Base-by-base conservation (phyloP, 2,329 filamentous ascomycete species). In the Passalora sequoiae region DNA sequence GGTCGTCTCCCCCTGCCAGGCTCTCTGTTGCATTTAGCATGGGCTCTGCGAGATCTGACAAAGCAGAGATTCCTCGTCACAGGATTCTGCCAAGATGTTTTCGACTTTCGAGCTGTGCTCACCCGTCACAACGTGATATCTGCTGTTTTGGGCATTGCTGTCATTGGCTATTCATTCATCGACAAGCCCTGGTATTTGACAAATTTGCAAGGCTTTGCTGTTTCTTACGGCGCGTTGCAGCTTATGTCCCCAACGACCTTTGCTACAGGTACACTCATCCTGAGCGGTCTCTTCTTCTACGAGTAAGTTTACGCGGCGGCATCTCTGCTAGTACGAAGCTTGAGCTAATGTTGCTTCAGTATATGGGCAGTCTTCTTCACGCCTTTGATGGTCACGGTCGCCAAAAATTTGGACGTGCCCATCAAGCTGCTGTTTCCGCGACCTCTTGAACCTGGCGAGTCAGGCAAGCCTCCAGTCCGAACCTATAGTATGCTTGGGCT, bases 281-380 rank as follows among this genome's bases (percentile, higher is more conserved):
- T 97, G 1, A 69, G 73, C 7, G 86, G 84, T 0, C 72, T 97
- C 1, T 97, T 97, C 69, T 80, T 94, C 60, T 98, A 98, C 60
- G 91, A 98, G n/a, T n/a, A n/a, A n/a, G n/a, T n/a, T n/a, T n/a
- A n/a, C n/a, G n/a, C n/a, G n/a, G n/a, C n/a, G n/a, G n/a, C n/a
- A n/a, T n/a, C n/a, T n/a, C n/a, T n/a, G n/a, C n/a, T n/a, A n/a
- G n/a, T n/a, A n/a, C n/a, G n/a, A n/a, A n/a, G n/a, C n/a, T n/a
- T n/a, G n/a, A n/a, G n/a, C n/a, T n/a, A n/a, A n/a, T n/a, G n/a
- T n/a, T n/a, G n/a, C n/a, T n/a, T n/a, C n/a, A n/a, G n/a, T 62
- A 91, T 98, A 37, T 81, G 92, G 64, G 89, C 91, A 74, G 86
- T 92, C 4, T 92, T 92, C 61, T 92, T 84, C 62, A 89, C 85